phyloP scores from a whole-genome alignment of 1,139 yeast species.

The Debaryomyces psychrophilus region DNA sequence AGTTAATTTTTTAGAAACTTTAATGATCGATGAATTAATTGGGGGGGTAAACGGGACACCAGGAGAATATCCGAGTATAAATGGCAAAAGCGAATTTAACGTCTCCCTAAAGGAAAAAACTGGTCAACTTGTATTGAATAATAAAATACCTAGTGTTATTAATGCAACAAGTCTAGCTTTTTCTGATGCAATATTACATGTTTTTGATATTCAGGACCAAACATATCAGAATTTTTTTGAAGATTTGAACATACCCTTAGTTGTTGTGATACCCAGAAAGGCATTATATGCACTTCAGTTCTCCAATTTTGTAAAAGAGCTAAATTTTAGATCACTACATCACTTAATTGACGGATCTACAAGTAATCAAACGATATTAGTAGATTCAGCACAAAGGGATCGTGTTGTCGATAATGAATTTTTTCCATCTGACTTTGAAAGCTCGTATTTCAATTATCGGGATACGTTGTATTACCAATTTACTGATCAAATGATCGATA shows the following conservation, averaged over 20 bases:
- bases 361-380: constrained; percentile 60
- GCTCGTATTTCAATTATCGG: constrained; percentile 32
- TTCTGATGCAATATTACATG: constrained; percentile 65
- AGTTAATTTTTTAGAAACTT: constrained; percentile 26
- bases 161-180: constrained; percentile 51
- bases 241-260: constrained; percentile 27
- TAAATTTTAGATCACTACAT: constrained; percentile 62
- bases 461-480: constrained; percentile 68
- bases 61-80: constrained; percentile 13
- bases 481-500: constrained; percentile 49
- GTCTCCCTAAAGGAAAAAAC: background rate
- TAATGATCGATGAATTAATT: constrained; percentile 32
- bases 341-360: constrained; percentile 58
- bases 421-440: background rate
- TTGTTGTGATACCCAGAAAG: constrained; percentile 62
- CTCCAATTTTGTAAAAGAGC: constrained; percentile 67
- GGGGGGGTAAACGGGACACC: constrained; percentile 38
- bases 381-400: constrained; percentile 48
- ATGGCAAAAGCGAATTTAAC: constrained; percentile 12
- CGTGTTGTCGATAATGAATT: constrained; percentile 33
- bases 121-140: constrained; percentile 17
- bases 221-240: constrained; percentile 34
- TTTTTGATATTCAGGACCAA: constrained; percentile 39
- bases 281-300: constrained; percentile 72
- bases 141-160: constrained; percentile 26